phyloP scores from a whole-genome alignment of 148 eudicot species.

The Euryodendron excelsum region DNA sequence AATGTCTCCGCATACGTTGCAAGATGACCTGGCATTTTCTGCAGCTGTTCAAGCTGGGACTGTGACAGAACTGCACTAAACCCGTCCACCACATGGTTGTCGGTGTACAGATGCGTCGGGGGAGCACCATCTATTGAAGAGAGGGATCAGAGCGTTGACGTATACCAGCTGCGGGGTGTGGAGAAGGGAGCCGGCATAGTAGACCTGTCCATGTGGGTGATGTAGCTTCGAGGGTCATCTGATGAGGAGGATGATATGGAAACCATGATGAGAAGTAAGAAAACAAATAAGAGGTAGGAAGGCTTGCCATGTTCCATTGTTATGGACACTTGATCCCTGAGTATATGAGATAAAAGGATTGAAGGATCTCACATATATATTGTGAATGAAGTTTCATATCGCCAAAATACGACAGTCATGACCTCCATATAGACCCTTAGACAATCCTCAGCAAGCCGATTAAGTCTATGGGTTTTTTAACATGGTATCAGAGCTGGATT shows the following conservation, averaged over 20 bases:
- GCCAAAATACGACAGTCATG: no score
- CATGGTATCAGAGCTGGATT: no score
- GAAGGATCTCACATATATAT: no score
- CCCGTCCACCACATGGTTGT: conserved; percentile 23
- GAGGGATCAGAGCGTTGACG: conserved; percentile 19
- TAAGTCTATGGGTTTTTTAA: no score
- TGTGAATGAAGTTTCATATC: no score
- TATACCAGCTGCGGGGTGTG: conserved; percentile 21
- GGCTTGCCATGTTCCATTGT: no score
- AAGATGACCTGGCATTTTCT: conserved; percentile 22
- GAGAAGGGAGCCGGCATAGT: conserved; percentile 26
- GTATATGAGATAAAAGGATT: background rate
- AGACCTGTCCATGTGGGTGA: no score
- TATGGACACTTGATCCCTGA: no score
- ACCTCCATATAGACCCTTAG: no score
- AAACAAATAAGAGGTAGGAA: background rate
- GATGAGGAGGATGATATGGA: background rate
- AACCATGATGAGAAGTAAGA: background rate
- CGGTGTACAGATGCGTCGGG: conserved; percentile 24
- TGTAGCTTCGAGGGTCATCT: background rate
- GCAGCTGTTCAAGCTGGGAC: conserved; percentile 9
- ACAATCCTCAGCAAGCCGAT: no score
- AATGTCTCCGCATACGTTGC: conserved; percentile 4
- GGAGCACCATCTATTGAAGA: no score
- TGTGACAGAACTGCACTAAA: conserved; percentile 23